A percentile compares a stretch with the other conserved stretches of the same genome.
phyloP scores from a whole-genome alignment of 768 basidiomycete species.

The Lactarius psammicola region DNA sequence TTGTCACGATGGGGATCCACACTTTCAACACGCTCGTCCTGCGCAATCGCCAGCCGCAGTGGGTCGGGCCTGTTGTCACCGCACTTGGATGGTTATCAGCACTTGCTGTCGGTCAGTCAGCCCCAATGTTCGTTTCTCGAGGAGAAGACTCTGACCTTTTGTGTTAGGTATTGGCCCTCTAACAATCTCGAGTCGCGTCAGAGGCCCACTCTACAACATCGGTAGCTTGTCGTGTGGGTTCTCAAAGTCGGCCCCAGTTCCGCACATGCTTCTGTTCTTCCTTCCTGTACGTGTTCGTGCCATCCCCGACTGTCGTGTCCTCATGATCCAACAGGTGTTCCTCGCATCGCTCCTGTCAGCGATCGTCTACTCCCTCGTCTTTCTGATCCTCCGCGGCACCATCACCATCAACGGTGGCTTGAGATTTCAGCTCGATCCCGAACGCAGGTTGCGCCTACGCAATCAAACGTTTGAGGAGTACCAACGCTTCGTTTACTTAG shows the following conservation, averaged over 20 bases:
- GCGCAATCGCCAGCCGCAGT: constrained; percentile 48
- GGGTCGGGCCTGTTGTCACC: constrained; percentile 46
- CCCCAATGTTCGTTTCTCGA: not conserved
- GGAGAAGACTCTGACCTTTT: constrained; percentile 11
- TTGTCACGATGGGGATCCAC: constrained; percentile 60
- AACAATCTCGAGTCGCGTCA: constrained; percentile 39
- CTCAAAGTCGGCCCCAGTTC: constrained; percentile 40
- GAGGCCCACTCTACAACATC: constrained; percentile 51
- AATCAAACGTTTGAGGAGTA: constrained; percentile 45
- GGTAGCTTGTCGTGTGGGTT: constrained; percentile 55
- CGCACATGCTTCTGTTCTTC: constrained; percentile 54
- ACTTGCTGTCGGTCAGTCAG: constrained; percentile 46
- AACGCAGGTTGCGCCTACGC: constrained; percentile 43
- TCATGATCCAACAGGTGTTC: constrained; percentile 47
- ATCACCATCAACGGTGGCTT: constrained; percentile 51
- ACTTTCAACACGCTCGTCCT: constrained; percentile 66
- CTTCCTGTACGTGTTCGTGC: constrained; percentile 50
- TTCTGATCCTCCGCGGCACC: constrained; percentile 59
- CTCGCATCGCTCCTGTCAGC: constrained; percentile 54
- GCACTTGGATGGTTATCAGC: constrained; percentile 55
- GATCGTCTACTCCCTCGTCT: constrained; percentile 58
- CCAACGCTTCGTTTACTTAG: constrained; percentile 56
- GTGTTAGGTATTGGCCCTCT: constrained; percentile 28
- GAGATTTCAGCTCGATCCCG: constrained; percentile 48
- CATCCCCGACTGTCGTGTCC: not conserved